Evolutionary conservation across 1,139 yeast genomes (phyloP), one percentile per base, ranked within the genome.

Genomic region (Yamadazyma mexicana): DNA sequence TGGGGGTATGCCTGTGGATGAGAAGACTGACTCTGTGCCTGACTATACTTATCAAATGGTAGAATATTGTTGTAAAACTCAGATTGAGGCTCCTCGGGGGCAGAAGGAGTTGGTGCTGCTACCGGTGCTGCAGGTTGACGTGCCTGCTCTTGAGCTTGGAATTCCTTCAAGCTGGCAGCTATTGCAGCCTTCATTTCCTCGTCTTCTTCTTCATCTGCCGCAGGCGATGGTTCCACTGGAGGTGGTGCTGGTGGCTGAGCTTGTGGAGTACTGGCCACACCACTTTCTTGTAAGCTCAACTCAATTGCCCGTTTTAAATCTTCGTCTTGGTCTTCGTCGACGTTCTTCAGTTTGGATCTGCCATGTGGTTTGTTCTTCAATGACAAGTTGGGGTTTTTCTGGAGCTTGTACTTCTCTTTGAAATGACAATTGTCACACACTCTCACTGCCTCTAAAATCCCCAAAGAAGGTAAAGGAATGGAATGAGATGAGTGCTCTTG

Each of bases 171-270:
- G 61, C 96, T 87, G 1, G 96, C 97, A n/a, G 87, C 96, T 45
- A 92, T 89, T 0, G 98, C 98, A 1, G 94, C 95, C 57, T 82
- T 86, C 81, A 92, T 76, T 32, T 88, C 96, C 26, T 84, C 94
- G 50, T 92, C 98, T 23, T 86, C 87, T 7, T 84, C 94, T 3
- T 60, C 75, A 6, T 43, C 44, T 1, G 40, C 46, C 6, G 45
- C 39, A 8, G 48, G 43, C 11, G 47, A 39, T 6, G 22, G 22
- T 20, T 20, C 22, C 7, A 44, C 32, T 22, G 37, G 34, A n/a
- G 48, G 38, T 17, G 42, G 37, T 7, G 33, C 17, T 15, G 14
- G 44, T 12, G 50, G 40, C 7, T n/a, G n/a, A n/a, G 54, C 54
- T 20, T 20, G 22, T 6, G 55, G 51, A 2, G 38, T 40, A 12